phyloP scores from a whole-genome alignment of 768 basidiomycete genomes.

The Lactifluus subvellereus region DNA sequence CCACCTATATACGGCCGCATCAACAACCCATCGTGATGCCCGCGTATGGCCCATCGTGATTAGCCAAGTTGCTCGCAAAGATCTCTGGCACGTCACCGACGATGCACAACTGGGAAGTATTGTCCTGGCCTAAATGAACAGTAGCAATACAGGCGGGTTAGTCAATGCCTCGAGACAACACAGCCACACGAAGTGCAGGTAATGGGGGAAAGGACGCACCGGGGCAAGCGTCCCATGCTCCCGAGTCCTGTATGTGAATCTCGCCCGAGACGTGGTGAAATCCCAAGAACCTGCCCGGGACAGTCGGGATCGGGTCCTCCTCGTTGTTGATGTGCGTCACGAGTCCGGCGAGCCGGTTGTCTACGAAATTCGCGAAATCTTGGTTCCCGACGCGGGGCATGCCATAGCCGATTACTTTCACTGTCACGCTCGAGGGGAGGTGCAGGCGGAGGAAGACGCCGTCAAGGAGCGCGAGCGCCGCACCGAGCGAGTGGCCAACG shows the following conservation, averaged over 20 bases:
- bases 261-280: conserved; percentile 42
- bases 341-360: background rate
- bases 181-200: background rate
- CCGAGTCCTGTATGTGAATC: conserved; percentile 38
- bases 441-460: conserved; percentile 26
- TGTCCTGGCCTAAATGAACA: conserved; percentile 48
- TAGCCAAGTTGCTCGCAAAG: conserved; percentile 33
- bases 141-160: background rate
- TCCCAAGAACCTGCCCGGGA: conserved; percentile 36
- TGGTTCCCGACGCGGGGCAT: conserved; percentile 24
- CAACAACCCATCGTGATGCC: conserved; percentile 23
- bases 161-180: background rate
- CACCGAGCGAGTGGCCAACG: conserved; percentile 24
- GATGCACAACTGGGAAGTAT: conserved; percentile 44
- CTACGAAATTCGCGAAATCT: conserved; percentile 11
- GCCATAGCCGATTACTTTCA: conserved; percentile 22
- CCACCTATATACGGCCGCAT: background rate
- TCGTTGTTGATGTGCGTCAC: conserved; percentile 12
- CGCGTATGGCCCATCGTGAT: conserved; percentile 23
- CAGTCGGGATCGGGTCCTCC: conserved; percentile 36
- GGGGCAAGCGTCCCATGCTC: conserved; percentile 50
- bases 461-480: conserved; percentile 28
- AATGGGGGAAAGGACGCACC: conserved; percentile 29
- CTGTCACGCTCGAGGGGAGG: conserved; percentile 11
- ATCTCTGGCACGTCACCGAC: conserved; percentile 50